Evolutionary conservation across 78 protist species (phyloP), one percentile per base, ranked within the genome.

Genomic region (Dictyostelium capitatum): DNA sequence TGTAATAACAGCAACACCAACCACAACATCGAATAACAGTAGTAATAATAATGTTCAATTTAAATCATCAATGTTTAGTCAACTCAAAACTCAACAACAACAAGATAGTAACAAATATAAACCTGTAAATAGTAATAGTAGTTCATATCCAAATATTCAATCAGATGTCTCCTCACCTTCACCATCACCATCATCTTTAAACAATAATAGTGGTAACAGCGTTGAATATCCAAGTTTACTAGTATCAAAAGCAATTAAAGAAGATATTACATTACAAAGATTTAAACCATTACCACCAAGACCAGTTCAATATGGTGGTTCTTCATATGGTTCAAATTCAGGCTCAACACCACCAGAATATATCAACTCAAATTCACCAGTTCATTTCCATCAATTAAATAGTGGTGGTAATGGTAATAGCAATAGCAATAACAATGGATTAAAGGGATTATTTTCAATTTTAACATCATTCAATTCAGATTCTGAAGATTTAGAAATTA

Each of bases 271-370:
- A 32, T 47, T 87, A 37, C 93, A 87, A 77, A 74, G 84, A 59
- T 87, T 62, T 30, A 87, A 87, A 64, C 78, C 93, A 59, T 25
- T 87, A 19, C 93, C 93, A 77, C 93, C 93, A 15, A 19, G 37
- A 47, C 93, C 92, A 25, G 17, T 62, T 41, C 8, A 14, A 4
- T 37, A 37, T 37, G 43, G 43, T 37, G 43, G 43, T 3, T 37
- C 43, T 3, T 37, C 43, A 37, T 37, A 37, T 37, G 69, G 69
- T 23, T 65, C 79, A 77, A 50, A n/a, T 8, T 23, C 80, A 9
- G 77, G 50, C 0, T 20, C 43, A 8, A 73, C 46, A 20, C 82
- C 59, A 77, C 65, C 59, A 80, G 65, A 54, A 30, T 5, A 19
- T 8, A 51, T 28, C 48, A 62, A 62, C 10, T 25, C 43, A 37